Base-by-base conservation (phyloP, 495 filamentous ascomycete genomes). In the Acidomyces sp. region DNA sequence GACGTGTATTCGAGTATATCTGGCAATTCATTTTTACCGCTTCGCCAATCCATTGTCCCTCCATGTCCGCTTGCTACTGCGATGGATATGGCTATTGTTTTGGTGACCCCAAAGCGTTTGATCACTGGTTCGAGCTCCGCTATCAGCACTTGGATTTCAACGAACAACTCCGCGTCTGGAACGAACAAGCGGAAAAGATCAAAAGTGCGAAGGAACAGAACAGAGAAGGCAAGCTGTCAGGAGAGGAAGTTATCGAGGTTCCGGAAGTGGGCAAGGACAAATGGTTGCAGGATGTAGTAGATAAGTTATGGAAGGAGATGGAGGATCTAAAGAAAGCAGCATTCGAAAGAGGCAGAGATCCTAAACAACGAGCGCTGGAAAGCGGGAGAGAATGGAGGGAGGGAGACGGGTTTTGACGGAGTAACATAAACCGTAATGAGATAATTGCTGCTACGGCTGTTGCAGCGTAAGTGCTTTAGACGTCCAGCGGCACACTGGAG, bases 31-130 rank as follows among this genome's bases (percentile, higher is more conserved):
- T 84, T n/a, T 85, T 84, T 46, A 69, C 69, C 2, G 51, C 53
- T 6, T 32, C 73, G 22, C 61, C 67, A 5, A 61, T 74, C 6
- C 55, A 69, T 28, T 86, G 82, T 51, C 77, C 78, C 10, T 62
- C 62, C 16, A 71, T 79, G 58, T 69, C 76, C 51, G 58, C 77
- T 0, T 88, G 82, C 56, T 80, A 83, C 39, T 88, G 82, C 54
- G 77, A 83, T 43, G 78, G 73, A 13, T 88, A 76, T 36, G 81
- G 82, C 0, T 62, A 77, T n/a, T 88, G 82, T 51, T 88, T 86
- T 49, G 81, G 74, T 4, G 68, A 70, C 1, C 64, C 71, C 15
- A 58, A 64, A 0, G 56, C 69, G 39, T 81, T 67, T 30, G 52
- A 67, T 6, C 49, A 53, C 0, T 83, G 64, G 43, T 57, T 66